Conservation (phyloP, 257 asterid genomes). For the Fraxinus cuspidata region DNA sequence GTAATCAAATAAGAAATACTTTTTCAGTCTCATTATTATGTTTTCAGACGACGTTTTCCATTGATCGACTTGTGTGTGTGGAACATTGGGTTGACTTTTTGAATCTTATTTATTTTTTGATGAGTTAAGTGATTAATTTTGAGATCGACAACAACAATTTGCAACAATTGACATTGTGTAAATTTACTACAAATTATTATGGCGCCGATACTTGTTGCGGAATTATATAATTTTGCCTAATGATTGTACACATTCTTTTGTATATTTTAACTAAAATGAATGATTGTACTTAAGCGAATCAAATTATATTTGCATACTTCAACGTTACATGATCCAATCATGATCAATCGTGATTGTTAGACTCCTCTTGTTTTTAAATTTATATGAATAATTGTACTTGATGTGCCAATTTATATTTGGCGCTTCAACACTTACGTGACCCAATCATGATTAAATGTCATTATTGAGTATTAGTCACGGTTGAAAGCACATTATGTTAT, state of each 20-base stretch:
- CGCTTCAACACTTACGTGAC: neutral
- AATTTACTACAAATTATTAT: neutral
- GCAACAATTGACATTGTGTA: neutral
- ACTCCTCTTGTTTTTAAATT: neutral
- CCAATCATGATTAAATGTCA: neutral
- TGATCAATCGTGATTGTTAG: neutral
- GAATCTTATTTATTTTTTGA: too few species aligned
- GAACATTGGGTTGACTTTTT: too few species aligned
- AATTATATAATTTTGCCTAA: neutral
- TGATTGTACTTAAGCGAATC: neutral
- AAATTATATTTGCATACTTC: neutral
- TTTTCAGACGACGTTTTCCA: too few species aligned
- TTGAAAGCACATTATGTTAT: too few species aligned
- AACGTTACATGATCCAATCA: neutral
- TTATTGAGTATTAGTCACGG: too few species aligned
- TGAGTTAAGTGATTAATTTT: too few species aligned
- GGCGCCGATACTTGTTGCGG: neutral
- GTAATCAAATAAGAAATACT: too few species aligned
- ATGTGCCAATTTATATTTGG: neutral
- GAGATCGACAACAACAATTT: too few species aligned
- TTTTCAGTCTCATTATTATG: too few species aligned
- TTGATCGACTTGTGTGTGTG: too few species aligned
- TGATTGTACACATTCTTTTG: constrained; percentile 3
- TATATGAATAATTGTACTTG: constrained; percentile 17
- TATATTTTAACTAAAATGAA: neutral